A percentile compares a stretch with the other conserved stretches of the same genome.
These are phyloP conservation scores for Fusarium liriodendri DNA, from an alignment of 2,329 filamentous ascomycete species.

Conservation along the genomic window DNA sequence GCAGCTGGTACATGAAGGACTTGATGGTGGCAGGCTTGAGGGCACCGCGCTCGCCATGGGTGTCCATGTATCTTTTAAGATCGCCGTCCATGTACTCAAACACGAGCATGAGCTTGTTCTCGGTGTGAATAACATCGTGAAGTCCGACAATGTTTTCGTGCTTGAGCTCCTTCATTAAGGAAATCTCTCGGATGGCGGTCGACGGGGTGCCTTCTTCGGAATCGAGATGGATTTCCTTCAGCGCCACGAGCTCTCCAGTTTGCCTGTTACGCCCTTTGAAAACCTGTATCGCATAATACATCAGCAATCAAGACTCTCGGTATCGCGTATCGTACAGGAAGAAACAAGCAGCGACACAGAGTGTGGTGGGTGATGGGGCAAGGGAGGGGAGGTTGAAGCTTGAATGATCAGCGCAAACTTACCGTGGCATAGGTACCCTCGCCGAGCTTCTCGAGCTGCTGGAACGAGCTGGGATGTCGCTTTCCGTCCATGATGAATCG, in stretches of 20 bases:
- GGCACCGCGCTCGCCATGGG: conserved; percentile 86
- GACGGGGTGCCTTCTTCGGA: conserved; percentile 98
- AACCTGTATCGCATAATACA: conserved; percentile 67
- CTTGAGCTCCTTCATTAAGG: conserved; percentile 98
- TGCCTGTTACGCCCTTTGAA: conserved; percentile 99
- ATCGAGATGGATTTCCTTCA: conserved; percentile 99
- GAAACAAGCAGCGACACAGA: background rate
- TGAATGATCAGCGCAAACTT: conserved; percentile 48
- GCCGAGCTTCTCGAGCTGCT: conserved; percentile 98
- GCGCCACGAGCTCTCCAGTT: conserved; percentile 93
- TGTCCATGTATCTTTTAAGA: conserved; percentile 99
- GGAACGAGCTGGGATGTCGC: conserved; percentile 94
- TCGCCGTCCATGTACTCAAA: conserved; percentile 99
- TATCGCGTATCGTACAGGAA: no score
- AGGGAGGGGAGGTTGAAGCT: background rate
- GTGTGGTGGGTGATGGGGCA: background rate
- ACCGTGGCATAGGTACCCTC: conserved; percentile 99
- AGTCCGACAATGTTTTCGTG: conserved; percentile 98
- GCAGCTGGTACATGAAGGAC: conserved; percentile 98
- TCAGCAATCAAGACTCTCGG: conserved; percentile 17
- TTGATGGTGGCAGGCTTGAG: conserved; percentile 93
- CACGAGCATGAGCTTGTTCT: conserved; percentile 99
- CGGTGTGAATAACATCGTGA: conserved; percentile 98
- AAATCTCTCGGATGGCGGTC: conserved; percentile 98
- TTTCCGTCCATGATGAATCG: conserved; percentile 82